These are phyloP conservation scores for Evernia prunastri DNA, from an alignment of 495 filamentous ascomycete genomes.

Conservation along the genomic window DNA sequence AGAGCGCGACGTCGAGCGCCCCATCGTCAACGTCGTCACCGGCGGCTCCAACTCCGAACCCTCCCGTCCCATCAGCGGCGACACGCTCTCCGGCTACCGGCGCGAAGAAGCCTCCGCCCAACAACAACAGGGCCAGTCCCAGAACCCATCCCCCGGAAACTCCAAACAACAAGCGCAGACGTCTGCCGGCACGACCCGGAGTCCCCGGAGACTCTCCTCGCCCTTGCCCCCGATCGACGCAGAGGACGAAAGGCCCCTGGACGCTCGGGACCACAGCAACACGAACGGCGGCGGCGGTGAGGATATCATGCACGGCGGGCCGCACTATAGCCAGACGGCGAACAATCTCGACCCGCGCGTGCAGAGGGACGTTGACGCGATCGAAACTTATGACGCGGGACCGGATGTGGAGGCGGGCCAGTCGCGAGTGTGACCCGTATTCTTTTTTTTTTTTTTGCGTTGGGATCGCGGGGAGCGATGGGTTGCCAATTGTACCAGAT, in stretches of 20 bases:
- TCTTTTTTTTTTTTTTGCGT: no score
- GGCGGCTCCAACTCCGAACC: background rate
- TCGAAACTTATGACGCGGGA: conserved; percentile 3
- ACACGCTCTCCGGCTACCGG: conserved; percentile 13
- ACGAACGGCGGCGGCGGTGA: background rate
- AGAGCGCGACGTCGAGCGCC: conserved; percentile 15
- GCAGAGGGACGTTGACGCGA: background rate
- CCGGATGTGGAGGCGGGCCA: conserved; percentile 8
- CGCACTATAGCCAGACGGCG: conserved; percentile 37
- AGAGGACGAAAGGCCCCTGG: conserved; percentile 8
- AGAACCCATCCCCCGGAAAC: no score
- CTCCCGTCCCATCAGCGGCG: conserved; percentile 15
- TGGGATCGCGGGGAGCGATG: background rate
- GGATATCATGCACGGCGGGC: conserved; percentile 30
- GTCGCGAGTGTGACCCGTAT: background rate
- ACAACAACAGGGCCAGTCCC: conserved; percentile 6
- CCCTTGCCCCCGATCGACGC: conserved; percentile 6
- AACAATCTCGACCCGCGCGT: conserved; percentile 46
- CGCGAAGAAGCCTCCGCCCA: conserved; percentile 18
- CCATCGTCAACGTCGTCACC: conserved; percentile 10
- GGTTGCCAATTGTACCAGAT: background rate
- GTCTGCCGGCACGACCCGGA: conserved; percentile 3
- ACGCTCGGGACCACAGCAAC: background rate
- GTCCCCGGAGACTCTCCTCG: background rate
- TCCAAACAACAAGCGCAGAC: conserved; percentile 2